Evolutionary conservation across 2,329 filamentous ascomycete genomes (phyloP).

Genomic region (Alternaria sp.): DNA sequence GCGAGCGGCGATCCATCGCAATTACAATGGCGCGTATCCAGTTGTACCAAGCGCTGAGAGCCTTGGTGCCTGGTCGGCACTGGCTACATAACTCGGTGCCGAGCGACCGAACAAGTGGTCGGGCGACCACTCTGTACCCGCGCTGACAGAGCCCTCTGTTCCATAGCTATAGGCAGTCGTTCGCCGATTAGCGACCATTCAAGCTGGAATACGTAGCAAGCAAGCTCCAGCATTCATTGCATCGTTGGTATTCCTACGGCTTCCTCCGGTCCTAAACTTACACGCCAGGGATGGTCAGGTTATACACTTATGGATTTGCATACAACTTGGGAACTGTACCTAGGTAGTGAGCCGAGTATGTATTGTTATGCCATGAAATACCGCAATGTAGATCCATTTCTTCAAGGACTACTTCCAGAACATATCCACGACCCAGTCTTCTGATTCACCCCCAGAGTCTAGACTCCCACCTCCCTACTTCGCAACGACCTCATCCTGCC

Average conservation of each 20-base stretch:
- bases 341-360: neutral
- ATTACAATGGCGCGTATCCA: neutral
- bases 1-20: neutral
- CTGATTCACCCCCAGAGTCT: neutral
- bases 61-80: constrained; percentile 9
- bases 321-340: neutral
- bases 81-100: neutral
- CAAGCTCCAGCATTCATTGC: neutral
- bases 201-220: neutral
- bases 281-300: neutral
- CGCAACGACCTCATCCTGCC: neutral
- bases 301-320: neutral
- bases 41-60: constrained; percentile 5
- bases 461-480: neutral
- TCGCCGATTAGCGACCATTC: neutral
- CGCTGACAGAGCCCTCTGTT: neutral
- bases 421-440: neutral
- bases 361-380: neutral
- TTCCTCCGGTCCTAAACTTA: neutral
- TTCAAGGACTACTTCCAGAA: neutral
- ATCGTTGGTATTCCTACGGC: neutral
- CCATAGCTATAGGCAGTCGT: neutral
- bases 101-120: neutral
- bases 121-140: constrained; percentile 2
- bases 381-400: neutral